Base-by-base conservation (phyloP, 2,329 filamentous ascomycete species). In the Trichophyton benhamiae region DNA sequence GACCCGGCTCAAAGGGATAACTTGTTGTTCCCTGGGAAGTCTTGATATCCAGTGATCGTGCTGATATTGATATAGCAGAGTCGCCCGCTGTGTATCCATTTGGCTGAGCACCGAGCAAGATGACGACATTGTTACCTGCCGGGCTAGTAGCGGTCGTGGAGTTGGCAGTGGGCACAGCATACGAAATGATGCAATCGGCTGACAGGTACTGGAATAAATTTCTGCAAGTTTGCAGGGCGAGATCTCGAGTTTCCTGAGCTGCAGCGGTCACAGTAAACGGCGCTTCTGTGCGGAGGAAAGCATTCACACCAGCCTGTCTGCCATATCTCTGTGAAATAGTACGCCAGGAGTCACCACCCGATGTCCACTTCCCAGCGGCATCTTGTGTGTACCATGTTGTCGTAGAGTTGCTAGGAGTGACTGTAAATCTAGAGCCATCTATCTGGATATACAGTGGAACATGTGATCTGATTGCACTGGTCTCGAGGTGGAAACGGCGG, bases 161-260 rank as follows among this genome's bases (percentile, higher is more conserved):
- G 8, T 30, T 15, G 27, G 62, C 22, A 6, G 65, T 62, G n/a
- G 59, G 48, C 5, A 62, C 61, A 58, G 68, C 67, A 60, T 66
- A 57, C 11, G 67, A 60, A 5, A 70, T 59, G 6, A 72, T 65
- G 1, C 78, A 72, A 65, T 83, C 81, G 17, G 81, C 81, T 58
- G 72, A 76, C 68, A 81, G 82, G 66, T 84, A 84, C 66, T 84
- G 82, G 63, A 79, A 75, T 2, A 84, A 71, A 65, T 83, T 84
- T 36, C 80, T 78, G 27, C 81, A 80, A 46, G 82, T 75, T 64
- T 84, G 81, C 3, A 83, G 66, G 1, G 81, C 80, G 48, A 79
- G 66, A 20, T 70, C 20, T 67, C 72, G 60, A 66, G 61, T 57
- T 69, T 70, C 63, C 64, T 64, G 42, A 59, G 71, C 64, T 13